Percentiles rank a stretch among this genome's conserved stretches.
Evolutionary conservation across 768 basidiomycete species (phyloP).

Genomic region (Kwoniella sp.): DNA sequence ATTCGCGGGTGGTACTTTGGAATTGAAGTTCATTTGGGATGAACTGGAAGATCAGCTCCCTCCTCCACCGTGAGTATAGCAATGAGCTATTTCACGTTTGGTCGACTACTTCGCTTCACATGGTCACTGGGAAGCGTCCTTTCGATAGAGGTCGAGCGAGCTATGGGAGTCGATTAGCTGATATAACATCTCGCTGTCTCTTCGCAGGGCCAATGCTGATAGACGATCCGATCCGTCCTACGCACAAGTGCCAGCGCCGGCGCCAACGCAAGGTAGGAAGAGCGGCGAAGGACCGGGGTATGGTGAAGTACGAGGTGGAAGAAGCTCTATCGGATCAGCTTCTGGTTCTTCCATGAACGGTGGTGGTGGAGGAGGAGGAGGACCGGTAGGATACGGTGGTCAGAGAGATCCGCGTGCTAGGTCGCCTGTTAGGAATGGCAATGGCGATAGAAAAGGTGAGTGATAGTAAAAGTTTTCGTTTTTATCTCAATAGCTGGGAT

Average conservation of each 20-base stretch:
- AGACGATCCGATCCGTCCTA: constrained; percentile 5
- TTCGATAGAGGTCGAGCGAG: too few relatives aligned
- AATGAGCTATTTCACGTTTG: too few relatives aligned
- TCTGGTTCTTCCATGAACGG: not conserved
- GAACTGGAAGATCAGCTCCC: constrained; percentile 63
- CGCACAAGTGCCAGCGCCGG: not conserved
- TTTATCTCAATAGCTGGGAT: too few relatives aligned
- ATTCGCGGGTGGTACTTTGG: constrained; percentile 81
- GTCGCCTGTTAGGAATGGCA: constrained; percentile 8
- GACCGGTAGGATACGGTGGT: constrained; percentile 2
- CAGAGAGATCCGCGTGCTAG: constrained; percentile 13
- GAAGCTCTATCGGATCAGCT: constrained; percentile 8
- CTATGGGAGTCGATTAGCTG: too few relatives aligned
- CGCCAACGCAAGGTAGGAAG: not conserved
- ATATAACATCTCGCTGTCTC: not conserved
- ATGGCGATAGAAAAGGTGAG: constrained; percentile 17
- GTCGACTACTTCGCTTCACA: too few relatives aligned
- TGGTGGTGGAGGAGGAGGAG: not conserved
- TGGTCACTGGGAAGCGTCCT: too few relatives aligned
- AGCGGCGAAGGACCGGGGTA: constrained; percentile 35
- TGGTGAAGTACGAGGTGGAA: constrained; percentile 25
- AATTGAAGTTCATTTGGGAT: constrained; percentile 85
- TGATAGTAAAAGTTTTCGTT: too few relatives aligned
- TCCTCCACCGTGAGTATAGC: constrained; percentile 57
- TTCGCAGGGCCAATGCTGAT: not conserved